phyloP scores from a whole-genome alignment of 108 stramenopile species.

The Fragilariopsis cylindrus region DNA sequence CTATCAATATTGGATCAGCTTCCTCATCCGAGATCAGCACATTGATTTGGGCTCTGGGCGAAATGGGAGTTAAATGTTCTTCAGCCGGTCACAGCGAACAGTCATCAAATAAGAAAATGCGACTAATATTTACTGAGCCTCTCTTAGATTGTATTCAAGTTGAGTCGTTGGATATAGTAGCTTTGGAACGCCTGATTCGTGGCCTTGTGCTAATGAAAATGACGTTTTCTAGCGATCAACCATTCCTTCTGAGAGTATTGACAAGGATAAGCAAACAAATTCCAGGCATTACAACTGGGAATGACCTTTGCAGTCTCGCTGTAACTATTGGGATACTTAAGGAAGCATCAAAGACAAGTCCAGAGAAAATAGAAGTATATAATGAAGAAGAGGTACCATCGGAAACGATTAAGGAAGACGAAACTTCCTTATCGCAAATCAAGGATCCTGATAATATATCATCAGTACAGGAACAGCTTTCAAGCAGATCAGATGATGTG shows the following conservation, averaged over 20 bases:
- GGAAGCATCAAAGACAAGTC: constrained; percentile 14
- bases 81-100: constrained; percentile 10
- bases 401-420: neutral
- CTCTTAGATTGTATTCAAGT: constrained; percentile 25
- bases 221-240: constrained; percentile 12
- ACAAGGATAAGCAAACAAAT: constrained; percentile 10
- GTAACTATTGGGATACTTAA: constrained; percentile 21
- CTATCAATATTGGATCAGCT: constrained; percentile 14
- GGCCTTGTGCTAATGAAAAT: constrained; percentile 31
- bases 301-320: constrained; percentile 23
- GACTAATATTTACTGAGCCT: constrained; percentile 21
- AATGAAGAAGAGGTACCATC: neutral
- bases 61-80: constrained; percentile 40
- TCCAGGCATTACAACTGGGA: neutral
- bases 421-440: neutral
- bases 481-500: neutral
- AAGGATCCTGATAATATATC: neutral
- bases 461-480: neutral
- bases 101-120: constrained; percentile 33
- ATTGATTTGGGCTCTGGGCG: constrained; percentile 49
- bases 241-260: constrained; percentile 19
- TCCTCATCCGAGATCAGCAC: constrained; percentile 36
- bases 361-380: neutral
- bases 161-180: constrained; percentile 6
- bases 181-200: constrained; percentile 21